These are phyloP conservation scores for Neurospora sp. DNA, from an alignment of 2,329 filamentous ascomycete genomes.

Conservation along the genomic window DNA sequence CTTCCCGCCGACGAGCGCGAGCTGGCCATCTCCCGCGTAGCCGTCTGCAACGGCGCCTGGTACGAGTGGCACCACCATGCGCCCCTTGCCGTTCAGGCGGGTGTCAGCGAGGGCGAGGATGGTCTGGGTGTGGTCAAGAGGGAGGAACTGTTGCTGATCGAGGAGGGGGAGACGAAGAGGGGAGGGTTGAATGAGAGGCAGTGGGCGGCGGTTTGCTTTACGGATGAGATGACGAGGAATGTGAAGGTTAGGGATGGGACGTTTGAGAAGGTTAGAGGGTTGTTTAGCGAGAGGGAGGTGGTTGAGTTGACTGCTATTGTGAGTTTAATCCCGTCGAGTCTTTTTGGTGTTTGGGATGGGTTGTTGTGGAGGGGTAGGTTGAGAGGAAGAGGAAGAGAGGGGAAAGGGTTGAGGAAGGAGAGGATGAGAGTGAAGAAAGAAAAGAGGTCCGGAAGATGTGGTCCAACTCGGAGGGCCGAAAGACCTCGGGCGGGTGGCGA, in stretches of 20 bases:
- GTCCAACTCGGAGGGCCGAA: neutral
- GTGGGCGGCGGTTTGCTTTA: slow-evolving; percentile 60
- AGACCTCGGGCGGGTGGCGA: neutral
- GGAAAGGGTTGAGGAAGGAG: neutral
- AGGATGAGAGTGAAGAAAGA: neutral
- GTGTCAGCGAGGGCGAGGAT: slow-evolving; percentile 40
- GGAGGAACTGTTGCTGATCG: slow-evolving; percentile 16
- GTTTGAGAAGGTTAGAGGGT: slow-evolving; percentile 50
- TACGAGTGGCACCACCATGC: slow-evolving; percentile 79
- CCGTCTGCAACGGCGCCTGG: slow-evolving; percentile 69
- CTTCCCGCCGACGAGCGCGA: slow-evolving; percentile 54
- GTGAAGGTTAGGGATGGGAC: slow-evolving; percentile 60
- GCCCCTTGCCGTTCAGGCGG: slow-evolving; percentile 51
- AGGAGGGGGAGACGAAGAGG: slow-evolving; percentile 29
- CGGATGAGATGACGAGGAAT: slow-evolving; percentile 74
- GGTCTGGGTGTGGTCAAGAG: slow-evolving; percentile 36
- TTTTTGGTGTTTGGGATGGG: neutral
- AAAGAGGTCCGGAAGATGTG: neutral
- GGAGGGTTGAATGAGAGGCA: slow-evolving; percentile 45
- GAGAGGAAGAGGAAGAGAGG: neutral
- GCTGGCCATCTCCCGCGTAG: slow-evolving; percentile 71
- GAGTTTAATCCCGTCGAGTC: slow-evolving; percentile 17
- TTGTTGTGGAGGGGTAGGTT: no score
- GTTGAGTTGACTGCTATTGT: slow-evolving; percentile 75
- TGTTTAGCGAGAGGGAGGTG: slow-evolving; percentile 61